A percentile compares a stretch with the other conserved stretches of the same genome.
Evolutionary conservation across 805 yeast genomes (phyloP).

Genomic region (Saccharomycopsis sp.): DNA sequence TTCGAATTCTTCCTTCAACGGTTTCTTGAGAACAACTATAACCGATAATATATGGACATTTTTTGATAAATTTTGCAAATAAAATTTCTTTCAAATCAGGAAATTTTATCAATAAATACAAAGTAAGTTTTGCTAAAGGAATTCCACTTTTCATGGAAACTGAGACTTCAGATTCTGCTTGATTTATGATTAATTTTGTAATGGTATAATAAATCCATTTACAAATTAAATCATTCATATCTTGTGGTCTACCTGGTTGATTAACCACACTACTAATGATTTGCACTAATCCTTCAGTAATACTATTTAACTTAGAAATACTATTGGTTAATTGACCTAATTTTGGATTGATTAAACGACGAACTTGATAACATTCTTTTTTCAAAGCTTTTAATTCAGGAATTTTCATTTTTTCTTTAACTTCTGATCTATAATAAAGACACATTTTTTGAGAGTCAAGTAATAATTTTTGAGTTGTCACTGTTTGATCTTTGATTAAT

Average conservation of each 20-base stretch:
- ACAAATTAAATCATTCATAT: slow-evolving; percentile 39
- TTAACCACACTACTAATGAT: neutral
- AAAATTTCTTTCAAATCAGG: slow-evolving; percentile 32
- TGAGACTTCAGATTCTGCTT: slow-evolving; percentile 86
- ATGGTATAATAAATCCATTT: slow-evolving; percentile 72
- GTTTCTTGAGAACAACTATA: slow-evolving; percentile 66
- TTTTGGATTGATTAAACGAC: slow-evolving; percentile 74
- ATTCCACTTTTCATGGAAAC: slow-evolving; percentile 69
- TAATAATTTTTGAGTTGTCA: no score
- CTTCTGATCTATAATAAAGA: slow-evolving; percentile 37
- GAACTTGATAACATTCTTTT: slow-evolving; percentile 44
- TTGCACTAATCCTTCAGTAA: slow-evolving; percentile 20
- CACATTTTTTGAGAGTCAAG: slow-evolving; percentile 23
- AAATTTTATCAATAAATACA: slow-evolving; percentile 39
- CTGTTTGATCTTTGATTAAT: slow-evolving; percentile 17
- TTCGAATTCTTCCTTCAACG: slow-evolving; percentile 65
- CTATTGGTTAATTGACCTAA: slow-evolving; percentile 87
- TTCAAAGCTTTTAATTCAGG: slow-evolving; percentile 45
- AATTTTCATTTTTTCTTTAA: slow-evolving; percentile 47
- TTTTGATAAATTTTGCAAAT: slow-evolving; percentile 77
- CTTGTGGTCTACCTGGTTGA: slow-evolving; percentile 3
- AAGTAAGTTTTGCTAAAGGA: slow-evolving; percentile 64
- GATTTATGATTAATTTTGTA: slow-evolving; percentile 78
- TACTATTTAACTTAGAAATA: slow-evolving; percentile 40
- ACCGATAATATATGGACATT: slow-evolving; percentile 85